Base-by-base conservation (phyloP, 2,329 filamentous ascomycete species). In the Diplodia mutila region DNA sequence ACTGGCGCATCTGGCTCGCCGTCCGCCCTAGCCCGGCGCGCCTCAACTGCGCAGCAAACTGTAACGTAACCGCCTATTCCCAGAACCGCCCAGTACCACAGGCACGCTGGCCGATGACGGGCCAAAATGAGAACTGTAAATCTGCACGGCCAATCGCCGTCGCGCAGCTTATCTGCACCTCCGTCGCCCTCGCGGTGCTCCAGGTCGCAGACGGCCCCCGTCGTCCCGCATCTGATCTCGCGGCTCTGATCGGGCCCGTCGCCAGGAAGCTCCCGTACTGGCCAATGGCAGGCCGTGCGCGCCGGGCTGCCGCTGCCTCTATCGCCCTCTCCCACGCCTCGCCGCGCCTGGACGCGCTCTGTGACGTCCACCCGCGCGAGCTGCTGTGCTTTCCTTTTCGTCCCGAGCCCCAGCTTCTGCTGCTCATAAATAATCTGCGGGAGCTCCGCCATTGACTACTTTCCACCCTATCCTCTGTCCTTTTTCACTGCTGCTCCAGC, bases 301-400 rank as follows among this genome's bases (percentile, higher is more conserved):
- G n/a, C 23, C 21, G 51, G n/a, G 65, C 65, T 59, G 42, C 65
- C 37, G 42, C 39, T 42, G 34, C 64, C 51, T 59, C 52, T 34
- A 49, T 53, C 27, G 32, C 32, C 3, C 57, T 67, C 66, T 63
- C 65, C 53, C 54, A 67, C 54, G 65, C 65, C 46, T 42, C 27
- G 52, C 21, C 59, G 27, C 53, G 65, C 53, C 53, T 57, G 39
- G 29, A 11, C 12, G 53, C 46, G 53, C 53, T 42, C 65, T 67
- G 65, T 67, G 65, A 67, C 65, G 65, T 37, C 52, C 42, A 32
- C 25, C 64, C 37, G 53, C 64, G 52, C 37, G 42, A 49, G 52
- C 18, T 37, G 51, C 27, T 27, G 48, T 52, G 52, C n/a, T 25
- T 49, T 54, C 46, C 64, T 61, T 59, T 76, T 73, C 71, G 68